These are phyloP conservation scores for Salinomyces thailandicus DNA, from an alignment of 2,329 filamentous ascomycete species.

Conservation along the genomic window DNA sequence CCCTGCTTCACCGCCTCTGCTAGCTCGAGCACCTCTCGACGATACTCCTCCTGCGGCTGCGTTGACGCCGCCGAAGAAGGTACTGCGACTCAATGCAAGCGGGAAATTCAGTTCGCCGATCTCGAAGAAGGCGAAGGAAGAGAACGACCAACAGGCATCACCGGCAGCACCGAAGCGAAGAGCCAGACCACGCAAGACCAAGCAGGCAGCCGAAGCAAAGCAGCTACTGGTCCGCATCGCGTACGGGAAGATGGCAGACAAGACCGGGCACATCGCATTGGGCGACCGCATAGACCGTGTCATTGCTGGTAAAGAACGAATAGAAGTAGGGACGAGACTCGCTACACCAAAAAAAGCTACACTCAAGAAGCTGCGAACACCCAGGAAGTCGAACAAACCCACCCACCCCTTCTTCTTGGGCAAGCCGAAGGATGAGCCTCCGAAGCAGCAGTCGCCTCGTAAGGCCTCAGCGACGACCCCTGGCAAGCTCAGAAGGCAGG, in stretches of 20 bases:
- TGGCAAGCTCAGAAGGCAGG: slow-evolving; percentile 32
- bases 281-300: slow-evolving; percentile 52
- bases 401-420: slow-evolving; percentile 62
- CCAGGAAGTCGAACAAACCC: slow-evolving; percentile 21
- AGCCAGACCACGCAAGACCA: slow-evolving; percentile 21
- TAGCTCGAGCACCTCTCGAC: background rate
- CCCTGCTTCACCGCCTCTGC: slow-evolving; percentile 14
- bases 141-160: slow-evolving; percentile 7
- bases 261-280: slow-evolving; percentile 41
- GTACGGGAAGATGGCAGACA: background rate
- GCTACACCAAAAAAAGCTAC: slow-evolving; percentile 14
- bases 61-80: slow-evolving; percentile 24
- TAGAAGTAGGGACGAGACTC: slow-evolving; percentile 3
- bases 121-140: slow-evolving; percentile 19
- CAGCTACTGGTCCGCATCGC: slow-evolving; percentile 15
- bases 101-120: slow-evolving; percentile 38
- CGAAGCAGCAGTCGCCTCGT: slow-evolving; percentile 19
- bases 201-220: slow-evolving; percentile 8
- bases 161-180: slow-evolving; percentile 17
- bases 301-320: slow-evolving; percentile 31
- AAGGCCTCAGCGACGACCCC: slow-evolving; percentile 35
- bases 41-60: slow-evolving; percentile 1
- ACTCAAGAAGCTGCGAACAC: slow-evolving; percentile 11
- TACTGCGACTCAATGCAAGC: slow-evolving; percentile 32
- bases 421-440: slow-evolving; percentile 32